These are phyloP conservation scores for Kandelia obovata DNA, from an alignment of 345 rosid species.

Conservation along the genomic window DNA sequence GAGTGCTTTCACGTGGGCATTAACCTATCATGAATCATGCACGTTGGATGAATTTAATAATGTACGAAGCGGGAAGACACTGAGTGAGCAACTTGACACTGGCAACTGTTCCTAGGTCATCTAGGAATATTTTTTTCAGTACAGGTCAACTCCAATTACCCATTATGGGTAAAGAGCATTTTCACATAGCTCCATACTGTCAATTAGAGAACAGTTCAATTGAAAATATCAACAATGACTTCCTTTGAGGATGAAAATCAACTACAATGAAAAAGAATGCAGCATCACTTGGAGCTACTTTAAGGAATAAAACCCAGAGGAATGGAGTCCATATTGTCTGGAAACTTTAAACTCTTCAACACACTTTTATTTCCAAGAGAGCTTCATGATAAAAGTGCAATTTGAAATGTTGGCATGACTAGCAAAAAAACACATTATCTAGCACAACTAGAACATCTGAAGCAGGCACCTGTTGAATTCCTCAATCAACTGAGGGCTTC, in stretches of 20 bases:
- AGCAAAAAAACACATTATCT: neutral
- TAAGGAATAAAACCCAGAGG: neutral
- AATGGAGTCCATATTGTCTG: neutral
- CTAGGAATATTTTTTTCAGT: neutral
- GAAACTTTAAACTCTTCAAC: neutral
- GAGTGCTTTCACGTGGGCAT: slow-evolving; percentile 89
- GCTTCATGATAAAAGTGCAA: neutral
- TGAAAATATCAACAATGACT: neutral
- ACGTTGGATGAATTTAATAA: slow-evolving; percentile 9
- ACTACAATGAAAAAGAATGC: neutral
- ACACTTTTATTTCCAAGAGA: neutral
- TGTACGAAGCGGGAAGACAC: neutral
- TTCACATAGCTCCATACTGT: too few relatives aligned
- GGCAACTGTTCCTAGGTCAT: neutral
- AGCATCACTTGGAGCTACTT: neutral
- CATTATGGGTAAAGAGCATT: neutral
- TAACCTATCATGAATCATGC: slow-evolving; percentile 56
- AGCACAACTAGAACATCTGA: neutral
- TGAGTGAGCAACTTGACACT: neutral
- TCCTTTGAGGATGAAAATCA: too few relatives aligned
- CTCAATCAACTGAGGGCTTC: neutral
- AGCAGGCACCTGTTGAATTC: neutral
- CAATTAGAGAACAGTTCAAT: neutral
- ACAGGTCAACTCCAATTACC: neutral
- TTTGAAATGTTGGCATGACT: neutral